A percentile compares a stretch with the other conserved stretches of the same genome.
phyloP scores from a whole-genome alignment of 2,329 filamentous ascomycete species.

The Trichoderma pleuroti region DNA sequence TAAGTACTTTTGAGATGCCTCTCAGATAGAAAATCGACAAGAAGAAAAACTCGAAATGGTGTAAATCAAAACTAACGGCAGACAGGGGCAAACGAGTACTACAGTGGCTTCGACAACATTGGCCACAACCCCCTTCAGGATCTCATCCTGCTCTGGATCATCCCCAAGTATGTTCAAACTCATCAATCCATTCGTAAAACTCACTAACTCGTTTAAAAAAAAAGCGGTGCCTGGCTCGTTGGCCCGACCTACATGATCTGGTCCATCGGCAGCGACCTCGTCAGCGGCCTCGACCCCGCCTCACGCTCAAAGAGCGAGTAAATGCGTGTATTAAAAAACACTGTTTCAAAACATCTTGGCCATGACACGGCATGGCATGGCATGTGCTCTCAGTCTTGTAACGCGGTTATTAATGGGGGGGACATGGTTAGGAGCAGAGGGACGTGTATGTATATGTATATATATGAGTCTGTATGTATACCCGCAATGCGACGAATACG shows the following conservation, averaged over 20 bases:
- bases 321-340: conserved; percentile 13
- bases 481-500: conserved; percentile 11
- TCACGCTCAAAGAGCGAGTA: conserved; percentile 41
- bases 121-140: conserved; percentile 49
- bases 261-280: conserved; percentile 46
- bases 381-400: background rate
- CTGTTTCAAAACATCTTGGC: background rate
- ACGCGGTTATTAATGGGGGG: background rate
- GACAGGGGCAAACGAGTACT: conserved; percentile 55
- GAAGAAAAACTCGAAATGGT: background rate
- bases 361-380: background rate
- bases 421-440: background rate
- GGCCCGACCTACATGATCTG: conserved; percentile 51
- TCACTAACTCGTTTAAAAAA: background rate
- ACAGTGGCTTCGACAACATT: conserved; percentile 53
- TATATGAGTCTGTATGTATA: conserved; percentile 11
- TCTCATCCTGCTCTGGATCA: conserved; percentile 53
- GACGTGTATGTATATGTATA: conserved; percentile 1
- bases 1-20: conserved; percentile 30
- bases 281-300: conserved; percentile 44
- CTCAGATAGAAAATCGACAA: background rate
- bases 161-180: conserved; percentile 50
- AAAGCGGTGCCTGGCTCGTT: conserved; percentile 54
- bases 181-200: background rate
- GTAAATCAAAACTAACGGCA: background rate